phyloP scores from a whole-genome alignment of 2,329 filamentous ascomycete species.

The Cladophialophora psammophila region DNA sequence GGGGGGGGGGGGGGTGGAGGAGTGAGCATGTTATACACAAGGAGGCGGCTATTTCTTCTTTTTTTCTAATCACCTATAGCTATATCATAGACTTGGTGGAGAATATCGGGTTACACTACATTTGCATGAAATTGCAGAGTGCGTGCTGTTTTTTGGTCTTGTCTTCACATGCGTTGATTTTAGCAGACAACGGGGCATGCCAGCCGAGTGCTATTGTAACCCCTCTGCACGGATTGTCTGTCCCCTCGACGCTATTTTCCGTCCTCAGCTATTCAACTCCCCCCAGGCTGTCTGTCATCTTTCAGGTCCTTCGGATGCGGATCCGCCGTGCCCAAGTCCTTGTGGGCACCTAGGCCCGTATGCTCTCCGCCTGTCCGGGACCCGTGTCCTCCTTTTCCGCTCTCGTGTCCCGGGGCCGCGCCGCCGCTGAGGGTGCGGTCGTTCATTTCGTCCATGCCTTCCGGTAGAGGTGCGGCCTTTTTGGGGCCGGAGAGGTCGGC shows the following conservation, averaged over 20 bases:
- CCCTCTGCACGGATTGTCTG: too few species aligned
- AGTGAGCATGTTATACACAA: not conserved
- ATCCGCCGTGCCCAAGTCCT: not conserved
- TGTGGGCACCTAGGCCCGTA: constrained; percentile 43
- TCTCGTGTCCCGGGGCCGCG: constrained; percentile 41
- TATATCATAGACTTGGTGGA: not conserved
- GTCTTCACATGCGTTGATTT: too few species aligned
- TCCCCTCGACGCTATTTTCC: not conserved
- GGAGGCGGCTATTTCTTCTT: not conserved
- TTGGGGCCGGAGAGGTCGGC: constrained; percentile 43
- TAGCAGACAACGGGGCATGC: not conserved
- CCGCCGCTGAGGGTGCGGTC: constrained; percentile 40
- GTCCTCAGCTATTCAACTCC: not conserved
- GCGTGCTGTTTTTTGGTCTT: not conserved
- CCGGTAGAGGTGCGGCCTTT: constrained; percentile 48
- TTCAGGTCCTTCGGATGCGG: not conserved
- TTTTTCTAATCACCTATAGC: not conserved
- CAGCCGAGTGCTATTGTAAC: not conserved
- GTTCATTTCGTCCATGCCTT: constrained; percentile 43
- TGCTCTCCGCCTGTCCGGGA: constrained; percentile 47
- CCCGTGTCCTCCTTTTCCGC: constrained; percentile 50
- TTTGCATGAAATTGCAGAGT: not conserved
- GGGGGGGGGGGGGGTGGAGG: not conserved
- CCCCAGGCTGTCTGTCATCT: not conserved
- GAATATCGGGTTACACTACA: not conserved